Base-by-base conservation (phyloP, 768 basidiomycete species). In the Suillus occidentalis region DNA sequence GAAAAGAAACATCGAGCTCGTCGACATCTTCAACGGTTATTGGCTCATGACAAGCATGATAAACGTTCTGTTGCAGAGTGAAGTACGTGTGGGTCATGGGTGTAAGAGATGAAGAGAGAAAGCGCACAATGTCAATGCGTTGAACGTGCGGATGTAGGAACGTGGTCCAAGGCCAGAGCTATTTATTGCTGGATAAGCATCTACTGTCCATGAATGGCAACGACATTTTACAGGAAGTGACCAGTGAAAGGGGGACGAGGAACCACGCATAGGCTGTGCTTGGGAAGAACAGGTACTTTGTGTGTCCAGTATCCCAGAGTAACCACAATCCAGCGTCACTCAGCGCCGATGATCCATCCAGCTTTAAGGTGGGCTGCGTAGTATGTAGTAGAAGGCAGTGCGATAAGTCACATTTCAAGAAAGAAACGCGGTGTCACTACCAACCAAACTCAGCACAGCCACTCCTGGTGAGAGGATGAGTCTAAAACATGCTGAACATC, bases 51-150 rank as follows among this genome's bases (percentile, higher is more conserved):
- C 65, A 55, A 0, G 65, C 60, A 13, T 66, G 67, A 72, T 78
- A 82, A 25, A 84, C 43, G 36, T 76, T 62, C 67, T 81, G 82
- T 4, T 63, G 7, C 40, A 82, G 34, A 4, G 42, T 71, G 58
- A 72, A 74, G 14, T 63, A 63, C 69, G 69, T 69, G 61, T 13
- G 22, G 2, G 34, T 10, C 34, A 67, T 58, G 63, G 47, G 37
- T 12, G 43, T 60, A 59, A 6, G 50, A 34, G 60, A n/a, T 1
- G 56, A 37, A 42, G 40, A 25, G 28, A 52, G 55, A 31, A 20
- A 28, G 43, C 20, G 39, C 49, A 36, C 37, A 37, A 39, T 31
- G 18, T 14, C 10, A 39, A 28, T 13, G 20, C 22, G 25, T 8
- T 12, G 16, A 45, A 22, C 13, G 60, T 20, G 43, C 49, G 45